phyloP scores from a whole-genome alignment of 2,329 filamentous ascomycete genomes.

The Scopulariopsis brevicaulis region DNA sequence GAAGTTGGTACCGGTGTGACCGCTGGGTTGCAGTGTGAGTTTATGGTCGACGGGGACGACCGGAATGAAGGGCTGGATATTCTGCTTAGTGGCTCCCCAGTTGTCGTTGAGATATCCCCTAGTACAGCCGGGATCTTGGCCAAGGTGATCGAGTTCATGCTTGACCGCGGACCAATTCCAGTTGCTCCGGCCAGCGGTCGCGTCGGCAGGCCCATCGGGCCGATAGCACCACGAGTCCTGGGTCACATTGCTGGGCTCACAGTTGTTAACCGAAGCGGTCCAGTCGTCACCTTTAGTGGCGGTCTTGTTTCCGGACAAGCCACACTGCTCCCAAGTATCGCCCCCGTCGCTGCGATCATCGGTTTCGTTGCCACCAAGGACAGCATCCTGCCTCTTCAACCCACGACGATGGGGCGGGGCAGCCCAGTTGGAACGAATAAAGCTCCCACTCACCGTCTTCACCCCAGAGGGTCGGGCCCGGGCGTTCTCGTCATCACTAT shows the following conservation, averaged over 20 bases:
- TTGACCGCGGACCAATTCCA: neutral
- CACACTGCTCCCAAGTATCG: neutral
- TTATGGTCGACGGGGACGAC: neutral
- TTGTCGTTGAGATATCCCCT: neutral
- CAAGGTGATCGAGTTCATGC: neutral
- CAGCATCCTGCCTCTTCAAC: neutral
- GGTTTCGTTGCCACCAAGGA: neutral
- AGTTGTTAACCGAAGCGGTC: neutral
- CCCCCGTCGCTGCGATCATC: neutral
- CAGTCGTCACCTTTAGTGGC: neutral
- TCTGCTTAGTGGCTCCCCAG: neutral
- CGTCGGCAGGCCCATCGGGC: neutral
- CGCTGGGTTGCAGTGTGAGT: neutral
- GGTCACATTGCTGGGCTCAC: neutral
- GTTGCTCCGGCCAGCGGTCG: neutral
- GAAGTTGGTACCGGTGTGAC: neutral
- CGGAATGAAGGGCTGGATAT: too few relatives aligned
- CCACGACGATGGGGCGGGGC: neutral
- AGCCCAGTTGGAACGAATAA: neutral
- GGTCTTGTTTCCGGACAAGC: neutral
- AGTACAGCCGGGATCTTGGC: neutral
- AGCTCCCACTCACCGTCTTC: neutral
- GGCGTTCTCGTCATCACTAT: neutral
- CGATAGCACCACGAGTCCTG: neutral
- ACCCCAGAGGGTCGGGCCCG: too few relatives aligned